Conservation (phyloP, 1,139 yeast genomes). For the Suhomyces yuchorum region DNA sequence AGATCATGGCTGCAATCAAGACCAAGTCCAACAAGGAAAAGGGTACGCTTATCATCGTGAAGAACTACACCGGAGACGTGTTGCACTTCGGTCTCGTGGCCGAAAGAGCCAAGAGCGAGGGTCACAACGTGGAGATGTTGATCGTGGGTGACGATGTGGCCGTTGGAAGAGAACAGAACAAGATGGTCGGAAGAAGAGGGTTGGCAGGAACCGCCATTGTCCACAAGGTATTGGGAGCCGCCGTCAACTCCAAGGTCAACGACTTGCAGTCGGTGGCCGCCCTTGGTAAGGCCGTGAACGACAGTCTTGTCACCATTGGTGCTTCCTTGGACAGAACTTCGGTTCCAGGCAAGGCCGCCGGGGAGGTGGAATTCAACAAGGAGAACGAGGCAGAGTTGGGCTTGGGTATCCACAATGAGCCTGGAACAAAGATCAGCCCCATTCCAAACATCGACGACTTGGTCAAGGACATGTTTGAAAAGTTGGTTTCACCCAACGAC, state of each 20-base stretch:
- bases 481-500: constrained; percentile 56
- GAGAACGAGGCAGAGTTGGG: constrained; percentile 80
- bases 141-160: constrained; percentile 90
- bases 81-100: constrained; percentile 90
- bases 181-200: constrained; percentile 91
- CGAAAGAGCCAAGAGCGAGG: constrained; percentile 80
- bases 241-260: constrained; percentile 39
- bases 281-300: constrained; percentile 63
- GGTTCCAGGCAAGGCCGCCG: constrained; percentile 76
- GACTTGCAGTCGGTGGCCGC: constrained; percentile 52
- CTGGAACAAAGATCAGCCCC: constrained; percentile 76
- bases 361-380: constrained; percentile 41
- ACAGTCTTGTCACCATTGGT: constrained; percentile 79
- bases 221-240: constrained; percentile 85
- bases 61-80: constrained; percentile 93
- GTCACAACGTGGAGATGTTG: constrained; percentile 68
- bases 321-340: constrained; percentile 88
- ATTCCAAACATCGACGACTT: constrained; percentile 67
- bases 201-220: constrained; percentile 87
- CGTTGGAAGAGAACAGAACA: constrained; percentile 83
- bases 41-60: constrained; percentile 77
- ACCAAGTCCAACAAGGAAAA: constrained; percentile 57
- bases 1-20: constrained; percentile 71
- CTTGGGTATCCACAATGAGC: constrained; percentile 95
- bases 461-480: constrained; percentile 52